A percentile compares a stretch with the other conserved stretches of the same genome.
These are phyloP conservation scores for Capsicum chinense DNA, from an alignment of 257 asterid species.

Conservation along the genomic window DNA sequence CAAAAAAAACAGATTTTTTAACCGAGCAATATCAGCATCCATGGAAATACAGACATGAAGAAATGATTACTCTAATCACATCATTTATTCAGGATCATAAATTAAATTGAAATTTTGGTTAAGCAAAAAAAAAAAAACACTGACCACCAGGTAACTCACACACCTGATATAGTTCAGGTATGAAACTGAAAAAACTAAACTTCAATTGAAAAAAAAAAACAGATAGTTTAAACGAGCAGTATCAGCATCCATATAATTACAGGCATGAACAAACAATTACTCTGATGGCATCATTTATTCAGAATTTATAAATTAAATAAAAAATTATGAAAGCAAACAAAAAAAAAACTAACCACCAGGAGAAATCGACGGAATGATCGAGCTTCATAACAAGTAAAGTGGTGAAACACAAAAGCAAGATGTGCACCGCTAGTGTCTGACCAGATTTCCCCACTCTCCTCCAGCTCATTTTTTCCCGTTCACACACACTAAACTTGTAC, in stretches of 20 bases:
- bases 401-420: slow-evolving; percentile 69
- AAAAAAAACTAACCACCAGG: slow-evolving; percentile 81
- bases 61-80: too few relatives aligned
- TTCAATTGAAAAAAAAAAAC: too few relatives aligned
- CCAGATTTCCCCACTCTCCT: slow-evolving; percentile 83
- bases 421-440: slow-evolving; percentile 84
- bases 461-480: slow-evolving; percentile 73
- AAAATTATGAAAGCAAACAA: not conserved
- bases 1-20: too few relatives aligned
- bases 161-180: too few relatives aligned
- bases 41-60: too few relatives aligned
- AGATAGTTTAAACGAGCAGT: not conserved
- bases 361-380: slow-evolving; percentile 60
- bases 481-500: not conserved
- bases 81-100: too few relatives aligned
- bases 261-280: slow-evolving; percentile 5
- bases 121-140: too few relatives aligned
- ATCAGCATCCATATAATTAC: not conserved
- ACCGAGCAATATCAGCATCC: too few relatives aligned
- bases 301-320: not conserved
- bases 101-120: too few relatives aligned
- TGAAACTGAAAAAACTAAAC: too few relatives aligned
- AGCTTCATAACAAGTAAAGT: slow-evolving; percentile 82
- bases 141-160: too few relatives aligned
- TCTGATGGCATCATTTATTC: not conserved